These are phyloP conservation scores for Powellomyces hirtus DNA, from an alignment of 192 early-diverging fungal genomes.

Conservation along the genomic window DNA sequence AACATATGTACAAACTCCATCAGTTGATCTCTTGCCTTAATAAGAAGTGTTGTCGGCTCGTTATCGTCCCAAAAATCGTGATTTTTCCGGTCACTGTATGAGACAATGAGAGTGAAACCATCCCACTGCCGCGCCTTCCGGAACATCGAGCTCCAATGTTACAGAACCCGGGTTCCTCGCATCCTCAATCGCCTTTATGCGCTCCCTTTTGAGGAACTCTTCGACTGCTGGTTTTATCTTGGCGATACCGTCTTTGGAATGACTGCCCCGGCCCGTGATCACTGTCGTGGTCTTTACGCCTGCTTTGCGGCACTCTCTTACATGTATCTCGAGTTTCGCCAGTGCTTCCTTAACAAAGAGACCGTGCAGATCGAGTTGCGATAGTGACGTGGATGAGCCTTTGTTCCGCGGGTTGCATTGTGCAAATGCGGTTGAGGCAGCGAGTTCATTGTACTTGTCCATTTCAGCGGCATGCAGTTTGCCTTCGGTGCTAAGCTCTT, in stretches of 20 bases:
- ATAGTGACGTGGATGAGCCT: slow-evolving; percentile 14
- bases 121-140: slow-evolving; percentile 21
- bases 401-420: slow-evolving; percentile 39
- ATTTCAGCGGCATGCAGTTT: slow-evolving; percentile 56
- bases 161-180: slow-evolving; percentile 61
- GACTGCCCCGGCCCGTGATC: slow-evolving; percentile 66
- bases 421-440: slow-evolving; percentile 39
- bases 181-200: slow-evolving; percentile 48
- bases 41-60: too few species aligned
- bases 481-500: slow-evolving; percentile 50
- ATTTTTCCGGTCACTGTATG: neutral
- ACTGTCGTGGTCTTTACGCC: slow-evolving; percentile 46
- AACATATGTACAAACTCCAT: too few species aligned
- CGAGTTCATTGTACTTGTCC: slow-evolving; percentile 54
- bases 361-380: slow-evolving; percentile 70
- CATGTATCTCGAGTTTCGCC: slow-evolving; percentile 43
- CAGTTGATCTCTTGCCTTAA: too few species aligned
- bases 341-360: slow-evolving; percentile 65
- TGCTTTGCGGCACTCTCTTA: slow-evolving; percentile 48
- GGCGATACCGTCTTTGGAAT: slow-evolving; percentile 53
- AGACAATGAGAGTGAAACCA: slow-evolving; percentile 3
- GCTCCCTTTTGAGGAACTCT: slow-evolving; percentile 50
- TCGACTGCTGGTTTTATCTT: slow-evolving; percentile 69
- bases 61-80: too few species aligned
- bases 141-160: slow-evolving; percentile 47